Evolutionary conservation across 768 basidiomycete species (phyloP).

Genomic region (Amanita jacksonii): DNA sequence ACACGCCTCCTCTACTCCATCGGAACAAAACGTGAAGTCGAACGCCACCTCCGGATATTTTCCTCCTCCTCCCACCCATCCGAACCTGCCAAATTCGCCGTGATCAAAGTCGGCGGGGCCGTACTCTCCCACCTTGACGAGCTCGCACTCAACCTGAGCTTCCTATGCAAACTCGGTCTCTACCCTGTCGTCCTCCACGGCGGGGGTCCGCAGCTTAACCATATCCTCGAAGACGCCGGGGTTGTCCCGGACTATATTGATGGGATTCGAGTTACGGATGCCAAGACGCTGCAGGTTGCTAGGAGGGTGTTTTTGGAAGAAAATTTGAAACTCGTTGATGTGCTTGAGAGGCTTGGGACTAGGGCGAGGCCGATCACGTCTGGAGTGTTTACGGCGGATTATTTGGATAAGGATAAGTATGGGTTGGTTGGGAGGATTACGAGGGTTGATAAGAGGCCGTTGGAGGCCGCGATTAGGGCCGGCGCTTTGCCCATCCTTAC

Average conservation of each 20-base stretch:
- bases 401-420: conserved; percentile 91
- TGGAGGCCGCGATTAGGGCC: conserved; percentile 94
- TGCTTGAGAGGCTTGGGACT: conserved; percentile 90
- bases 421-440: conserved; percentile 95
- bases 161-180: conserved; percentile 94
- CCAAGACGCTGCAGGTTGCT: conserved; percentile 90
- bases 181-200: conserved; percentile 97
- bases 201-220: conserved; percentile 91
- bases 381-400: conserved; percentile 95
- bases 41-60: conserved; percentile 96
- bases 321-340: conserved; percentile 89
- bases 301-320: conserved; percentile 96
- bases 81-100: conserved; percentile 90
- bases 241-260: conserved; percentile 95
- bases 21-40: conserved; percentile 94
- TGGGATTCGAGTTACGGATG: conserved; percentile 95
- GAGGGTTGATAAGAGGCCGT: conserved; percentile 88
- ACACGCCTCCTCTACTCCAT: conserved; percentile 94
- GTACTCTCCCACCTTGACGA: conserved; percentile 90
- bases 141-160: conserved; percentile 89
- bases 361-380: conserved; percentile 97
- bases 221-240: conserved; percentile 86
- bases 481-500: conserved; percentile 95
- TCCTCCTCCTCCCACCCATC: conserved; percentile 86
- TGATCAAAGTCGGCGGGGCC: conserved; percentile 97